These are phyloP conservation scores for Carex arenaria DNA, from an alignment of 202 grass and related monocot genomes.

Conservation along the genomic window DNA sequence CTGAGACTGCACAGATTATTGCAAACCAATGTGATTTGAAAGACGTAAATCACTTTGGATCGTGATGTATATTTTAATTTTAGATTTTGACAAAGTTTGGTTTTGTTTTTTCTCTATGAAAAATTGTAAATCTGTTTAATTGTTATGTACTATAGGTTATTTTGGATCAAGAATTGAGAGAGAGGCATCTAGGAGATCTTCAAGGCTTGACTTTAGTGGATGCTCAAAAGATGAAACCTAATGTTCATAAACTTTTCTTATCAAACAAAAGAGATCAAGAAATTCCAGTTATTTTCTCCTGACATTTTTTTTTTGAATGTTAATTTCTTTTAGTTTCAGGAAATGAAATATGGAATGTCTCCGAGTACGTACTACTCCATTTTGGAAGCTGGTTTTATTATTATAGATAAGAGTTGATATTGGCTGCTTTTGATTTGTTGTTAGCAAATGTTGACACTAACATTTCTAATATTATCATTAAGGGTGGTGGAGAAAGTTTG, in stretches of 20 bases:
- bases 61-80: no score
- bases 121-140: neutral
- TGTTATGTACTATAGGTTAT: slow-evolving; percentile 36
- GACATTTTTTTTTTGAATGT: neutral
- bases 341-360: neutral
- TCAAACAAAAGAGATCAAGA: slow-evolving; percentile 59
- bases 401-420: neutral
- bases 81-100: neutral
- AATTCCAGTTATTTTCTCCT: slow-evolving; percentile 56
- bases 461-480: neutral
- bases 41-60: no score
- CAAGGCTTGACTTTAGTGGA: slow-evolving; percentile 65
- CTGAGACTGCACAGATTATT: slow-evolving; percentile 71
- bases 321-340: neutral
- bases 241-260: slow-evolving; percentile 62
- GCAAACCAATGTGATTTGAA: slow-evolving; percentile 52
- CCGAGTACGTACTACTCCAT: neutral
- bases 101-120: neutral
- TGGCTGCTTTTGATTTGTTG: neutral
- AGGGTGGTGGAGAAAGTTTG: slow-evolving; percentile 95
- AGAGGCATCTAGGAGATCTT: slow-evolving; percentile 78
- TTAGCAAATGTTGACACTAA: slow-evolving; percentile 18
- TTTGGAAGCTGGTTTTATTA: neutral
- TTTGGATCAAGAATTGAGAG: slow-evolving; percentile 55
- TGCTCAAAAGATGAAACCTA: slow-evolving; percentile 50